Evolutionary conservation across 371 early-diverging fungal species (phyloP), one percentile per base, ranked within the genome.

Genomic region (Spraguea lophii): DNA sequence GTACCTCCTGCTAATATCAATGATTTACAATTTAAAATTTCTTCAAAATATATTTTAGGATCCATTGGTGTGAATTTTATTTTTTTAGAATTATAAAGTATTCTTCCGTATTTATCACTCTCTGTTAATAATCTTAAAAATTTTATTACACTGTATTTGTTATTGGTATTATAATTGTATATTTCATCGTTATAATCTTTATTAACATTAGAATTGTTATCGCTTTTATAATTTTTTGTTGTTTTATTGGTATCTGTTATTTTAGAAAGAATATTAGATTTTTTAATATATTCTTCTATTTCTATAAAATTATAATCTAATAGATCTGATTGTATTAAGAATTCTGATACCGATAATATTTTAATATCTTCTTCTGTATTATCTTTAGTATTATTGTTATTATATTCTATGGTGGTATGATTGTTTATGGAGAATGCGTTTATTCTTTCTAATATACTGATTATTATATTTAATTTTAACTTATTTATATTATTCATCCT

Each of bases 1-100:
- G 94, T 88, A 17, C 92, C 94, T 49, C 94, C 91, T 0, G 90
- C 85, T 22, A 94, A 64, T 4, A 94, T 66, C 0, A 91, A 74
- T 30, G 83, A 76, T 51, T 77, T 71, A 0, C 87, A 82, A 42
- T 84, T 80, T 0, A 85, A 77, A 24, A 89, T 68, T 1, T 76
- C 77, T 50, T 73, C 68, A 59, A 93, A 89, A 7, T 76, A 75
- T 38, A 80, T 76, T 0, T 83, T 76, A 3, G 91, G 84, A 58
- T 85, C 82, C 27, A 93, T 59, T 1, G 85, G 71, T 54, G 88
- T 56, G 52, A 76, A 76, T 47, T 65, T 51, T 55, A 67, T 46
- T 21, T 23, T 19, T 10, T 37, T 45, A n/a, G 9, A 17, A 21
- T 46, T 46, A 35, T 27, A 50, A 39, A 64, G 27, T 10, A 64